Evolutionary conservation across 2,329 filamentous ascomycete species (phyloP).

Genomic region (Beauveria australis): DNA sequence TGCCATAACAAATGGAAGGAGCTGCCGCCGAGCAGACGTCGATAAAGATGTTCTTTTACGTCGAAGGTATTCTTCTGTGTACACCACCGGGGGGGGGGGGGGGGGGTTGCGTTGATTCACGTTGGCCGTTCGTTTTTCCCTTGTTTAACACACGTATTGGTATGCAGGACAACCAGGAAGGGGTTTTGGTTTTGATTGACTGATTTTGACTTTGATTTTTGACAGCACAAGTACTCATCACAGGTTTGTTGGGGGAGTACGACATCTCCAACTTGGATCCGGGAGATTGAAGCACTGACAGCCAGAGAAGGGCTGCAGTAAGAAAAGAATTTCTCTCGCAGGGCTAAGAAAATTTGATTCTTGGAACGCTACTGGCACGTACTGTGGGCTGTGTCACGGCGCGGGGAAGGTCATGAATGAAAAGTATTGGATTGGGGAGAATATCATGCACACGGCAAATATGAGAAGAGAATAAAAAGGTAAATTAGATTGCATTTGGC

Average conservation of each 20-base stretch:
- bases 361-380: background rate
- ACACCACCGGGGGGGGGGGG: background rate
- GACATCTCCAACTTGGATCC: background rate
- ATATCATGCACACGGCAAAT: background rate
- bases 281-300: background rate
- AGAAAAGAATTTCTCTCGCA: background rate
- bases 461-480: background rate
- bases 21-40: slow-evolving; percentile 17
- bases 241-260: background rate
- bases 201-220: background rate
- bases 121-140: background rate
- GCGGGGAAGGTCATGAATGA: background rate
- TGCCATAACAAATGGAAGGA: slow-evolving; percentile 51
- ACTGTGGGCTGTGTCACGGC: background rate
- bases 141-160: background rate
- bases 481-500: background rate
- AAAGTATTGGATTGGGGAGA: background rate
- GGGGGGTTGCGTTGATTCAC: background rate
- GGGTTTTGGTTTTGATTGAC: background rate
- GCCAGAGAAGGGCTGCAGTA: background rate
- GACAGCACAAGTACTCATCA: background rate
- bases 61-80: background rate
- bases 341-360: background rate
- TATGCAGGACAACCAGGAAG: too few relatives aligned
- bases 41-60: background rate